Evolutionary conservation across 2,329 filamentous ascomycete genomes (phyloP), one percentile per base, ranked within the genome.

Genomic region (Podosphaera fusca): DNA sequence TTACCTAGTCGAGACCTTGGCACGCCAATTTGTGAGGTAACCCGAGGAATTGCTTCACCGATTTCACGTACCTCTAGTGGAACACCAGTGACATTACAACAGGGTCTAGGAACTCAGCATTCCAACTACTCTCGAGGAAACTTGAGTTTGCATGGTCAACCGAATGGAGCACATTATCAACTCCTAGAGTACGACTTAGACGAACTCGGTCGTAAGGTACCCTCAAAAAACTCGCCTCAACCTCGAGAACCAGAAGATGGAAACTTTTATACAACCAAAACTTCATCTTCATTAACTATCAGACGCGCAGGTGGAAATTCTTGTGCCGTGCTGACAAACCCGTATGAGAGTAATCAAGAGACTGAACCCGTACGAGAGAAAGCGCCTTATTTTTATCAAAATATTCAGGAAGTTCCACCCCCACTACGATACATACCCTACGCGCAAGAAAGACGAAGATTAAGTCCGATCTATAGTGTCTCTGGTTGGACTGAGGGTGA

Each of bases 401-500:
- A 64, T 51, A 62, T 63, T 2, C 80, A 82, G 62, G 78, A 82
- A 59, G 80, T 83, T 2, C 79, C 80, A 1, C 76, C 78, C 2
- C 79, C 78, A 14, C 69, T 81, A 34, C 78, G 78, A 61, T 84
- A 84, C 62, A 74, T 81, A n/a, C 78, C 82, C 1, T 82, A 85
- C 60, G 77, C 82, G 63, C 75, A 80, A 9, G 79, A 84, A 62
- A 76, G 79, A 56, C 82, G 85, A 47, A 83, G 81, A 9, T 71
- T 94, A 54, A 95, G 89, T 66, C 90, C 90, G 0, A 89, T 94
- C 59, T 89, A 92, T 63, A 95, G 89, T 64, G 86, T 95, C 14
- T 90, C 87, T 9, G 92, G 89, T 60, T 90, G 88, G 64, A 83
- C 80, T 3, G 81, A 88, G 64, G 79, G 80, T 52, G 80, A 80